Conservation (phyloP, 1,284 basidiomycete genomes). For the Rhodofomes roseus region DNA sequence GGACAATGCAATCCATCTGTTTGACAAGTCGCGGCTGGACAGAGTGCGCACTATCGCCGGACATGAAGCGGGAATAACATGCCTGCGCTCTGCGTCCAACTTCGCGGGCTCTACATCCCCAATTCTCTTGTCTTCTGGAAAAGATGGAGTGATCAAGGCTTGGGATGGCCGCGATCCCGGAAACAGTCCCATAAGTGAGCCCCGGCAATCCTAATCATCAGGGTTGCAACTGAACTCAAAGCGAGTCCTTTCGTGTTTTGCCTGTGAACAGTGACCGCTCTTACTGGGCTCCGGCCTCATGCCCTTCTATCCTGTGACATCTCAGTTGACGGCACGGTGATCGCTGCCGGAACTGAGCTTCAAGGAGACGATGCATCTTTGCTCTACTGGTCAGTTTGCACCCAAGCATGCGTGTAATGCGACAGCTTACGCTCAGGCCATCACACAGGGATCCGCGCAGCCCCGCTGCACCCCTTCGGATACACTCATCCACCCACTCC, state of each 20-base stretch:
- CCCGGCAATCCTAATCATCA: conserved; percentile 6
- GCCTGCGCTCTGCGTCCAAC: conserved; percentile 37
- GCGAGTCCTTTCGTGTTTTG: conserved; percentile 15
- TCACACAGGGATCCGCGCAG: conserved; percentile 56
- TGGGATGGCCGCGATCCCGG: conserved; percentile 66
- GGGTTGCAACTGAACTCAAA: conserved; percentile 44
- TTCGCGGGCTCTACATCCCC: conserved; percentile 30
- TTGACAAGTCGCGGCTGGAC: conserved; percentile 53
- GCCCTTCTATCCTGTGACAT: conserved; percentile 65
- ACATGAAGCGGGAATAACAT: conserved; percentile 51
- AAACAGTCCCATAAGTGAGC: conserved; percentile 57
- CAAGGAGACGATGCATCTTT: conserved; percentile 68
- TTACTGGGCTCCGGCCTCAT: conserved; percentile 39
- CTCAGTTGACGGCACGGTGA: conserved; percentile 57
- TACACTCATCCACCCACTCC: conserved; percentile 67
- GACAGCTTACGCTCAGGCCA: not conserved
- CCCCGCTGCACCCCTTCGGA: conserved; percentile 44
- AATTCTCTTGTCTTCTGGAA: conserved; percentile 56
- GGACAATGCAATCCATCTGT: conserved; percentile 56
- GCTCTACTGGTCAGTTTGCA: conserved; percentile 60
- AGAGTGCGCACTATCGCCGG: conserved; percentile 45
- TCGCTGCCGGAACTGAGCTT: conserved; percentile 70
- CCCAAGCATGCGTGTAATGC: not conserved
- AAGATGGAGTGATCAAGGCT: conserved; percentile 58
- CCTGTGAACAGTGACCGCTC: conserved; percentile 35